Evolutionary conservation across 2,329 filamentous ascomycete genomes (phyloP).

Genomic region (Furcasterigmium sp.): DNA sequence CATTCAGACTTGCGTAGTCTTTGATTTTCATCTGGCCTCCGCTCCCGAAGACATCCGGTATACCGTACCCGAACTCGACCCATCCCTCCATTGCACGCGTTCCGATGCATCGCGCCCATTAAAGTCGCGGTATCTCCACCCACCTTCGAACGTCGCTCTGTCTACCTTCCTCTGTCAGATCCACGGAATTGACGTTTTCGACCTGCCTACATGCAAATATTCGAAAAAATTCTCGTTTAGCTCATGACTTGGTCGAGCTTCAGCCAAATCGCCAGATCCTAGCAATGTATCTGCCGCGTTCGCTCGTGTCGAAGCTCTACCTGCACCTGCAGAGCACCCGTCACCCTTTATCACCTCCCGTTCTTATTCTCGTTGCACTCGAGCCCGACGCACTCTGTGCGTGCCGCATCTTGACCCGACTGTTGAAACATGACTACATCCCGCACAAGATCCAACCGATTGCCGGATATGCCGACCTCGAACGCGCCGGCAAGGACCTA

Average conservation of each 20-base stretch:
- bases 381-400: conserved; percentile 95
- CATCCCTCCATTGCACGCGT: no score
- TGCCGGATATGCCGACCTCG: conserved; percentile 84
- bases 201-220: not conserved
- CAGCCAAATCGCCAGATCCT: conserved; percentile 19
- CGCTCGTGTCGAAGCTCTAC: conserved; percentile 86
- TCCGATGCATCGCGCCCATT: no score
- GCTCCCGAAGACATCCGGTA: no score
- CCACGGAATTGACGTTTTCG: no score
- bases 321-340: conserved; percentile 79
- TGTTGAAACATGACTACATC: conserved; percentile 97
- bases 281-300: conserved; percentile 89
- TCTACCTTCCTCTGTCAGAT: no score
- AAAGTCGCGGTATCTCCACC: no score
- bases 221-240: not conserved
- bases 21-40: no score
- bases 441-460: conserved; percentile 96
- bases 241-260: conserved; percentile 25
- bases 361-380: conserved; percentile 86
- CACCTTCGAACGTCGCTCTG: no score
- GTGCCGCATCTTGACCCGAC: conserved; percentile 83
- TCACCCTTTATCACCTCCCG: conserved; percentile 84
- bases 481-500: conserved; percentile 71
- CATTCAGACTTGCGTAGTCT: no score
- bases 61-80: no score